Evolutionary conservation across 2,329 filamentous ascomycete species (phyloP).

Genomic region (Westerdykella aurantiaca): DNA sequence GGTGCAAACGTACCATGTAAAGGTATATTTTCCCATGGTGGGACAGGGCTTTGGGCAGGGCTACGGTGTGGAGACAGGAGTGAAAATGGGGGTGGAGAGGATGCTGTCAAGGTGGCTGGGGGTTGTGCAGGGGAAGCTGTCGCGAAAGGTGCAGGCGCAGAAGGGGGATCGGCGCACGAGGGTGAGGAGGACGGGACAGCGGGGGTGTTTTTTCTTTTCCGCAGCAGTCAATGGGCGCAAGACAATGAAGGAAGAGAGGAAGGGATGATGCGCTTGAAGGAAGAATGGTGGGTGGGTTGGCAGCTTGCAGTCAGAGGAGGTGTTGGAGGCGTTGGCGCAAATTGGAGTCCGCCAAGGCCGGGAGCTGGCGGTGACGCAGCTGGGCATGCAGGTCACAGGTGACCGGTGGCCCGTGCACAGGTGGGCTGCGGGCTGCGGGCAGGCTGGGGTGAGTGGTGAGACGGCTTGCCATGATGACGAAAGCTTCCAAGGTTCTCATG

Average conservation of each 20-base stretch:
- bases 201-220: neutral
- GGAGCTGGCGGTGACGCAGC: neutral
- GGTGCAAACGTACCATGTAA: conserved; percentile 57
- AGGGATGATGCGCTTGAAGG: neutral
- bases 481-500: too few species aligned
- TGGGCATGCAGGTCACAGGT: too few species aligned
- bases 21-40: conserved; percentile 62
- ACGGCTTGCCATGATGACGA: too few species aligned
- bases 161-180: neutral
- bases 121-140: neutral
- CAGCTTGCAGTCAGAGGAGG: neutral
- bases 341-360: neutral
- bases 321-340: neutral
- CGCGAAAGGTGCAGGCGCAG: neutral
- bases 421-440: too few species aligned
- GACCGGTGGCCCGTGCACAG: too few species aligned
- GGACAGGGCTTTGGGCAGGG: conserved; percentile 4
- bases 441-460: too few species aligned
- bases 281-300: conserved; percentile 27
- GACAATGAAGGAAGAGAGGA: neutral
- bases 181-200: neutral
- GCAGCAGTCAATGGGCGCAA: too few species aligned
- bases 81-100: neutral
- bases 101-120: neutral
- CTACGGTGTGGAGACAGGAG: conserved; percentile 1